Base-by-base conservation (phyloP, 1,284 basidiomycete species). In the Mrakiaceae sp. region DNA sequence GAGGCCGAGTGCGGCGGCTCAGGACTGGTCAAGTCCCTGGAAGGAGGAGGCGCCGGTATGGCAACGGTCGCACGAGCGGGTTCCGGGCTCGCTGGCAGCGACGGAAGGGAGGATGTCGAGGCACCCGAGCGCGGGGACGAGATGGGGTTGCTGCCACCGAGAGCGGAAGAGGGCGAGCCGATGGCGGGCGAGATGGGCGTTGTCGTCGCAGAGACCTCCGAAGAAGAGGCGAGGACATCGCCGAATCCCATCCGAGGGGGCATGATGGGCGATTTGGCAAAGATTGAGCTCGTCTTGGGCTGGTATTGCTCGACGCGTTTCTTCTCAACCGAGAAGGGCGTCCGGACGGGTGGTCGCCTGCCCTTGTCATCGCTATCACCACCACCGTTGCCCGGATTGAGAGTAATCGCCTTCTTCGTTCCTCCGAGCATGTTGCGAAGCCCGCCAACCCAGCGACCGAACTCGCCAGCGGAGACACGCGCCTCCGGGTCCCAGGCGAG, bases 371-470 rank as follows among this genome's bases (percentile, higher is more conserved):
- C 64, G 73, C 56, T 55, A 67, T 72, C 68, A 70, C 71, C 62
- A 57, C 72, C 71, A 43, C 60, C 64, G 27, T 64, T 67, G 53
- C 60, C 56, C 39, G 47, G 53, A 2, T 71, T 69, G 58, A 74
- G 69, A 63, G 73, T 72, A 44, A 76, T 68, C 16, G 71, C 71
- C 43, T 75, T 75, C 66, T 72, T 75, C 47, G 71, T 71, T 3
- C 75, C 79, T 62, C 80, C 81, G 63, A 92, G 81, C 67, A 90
- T 81, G 57, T 82, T 79, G 10, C 90, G 88, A 3, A 98, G 79
- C 67, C 87, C 84, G 74, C 83, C 85, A 63, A 87, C 81, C 95
- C 95, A 98, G 58, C 77, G 75, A 10, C 90, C 93, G 71, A 98
- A 90, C 67, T 90, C 90, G 59, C 80, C 80, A 5, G 95, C 93